These are phyloP conservation scores for Cryphonectria parasitica DNA, from an alignment of 2,329 filamentous ascomycete genomes.

Conservation along the genomic window DNA sequence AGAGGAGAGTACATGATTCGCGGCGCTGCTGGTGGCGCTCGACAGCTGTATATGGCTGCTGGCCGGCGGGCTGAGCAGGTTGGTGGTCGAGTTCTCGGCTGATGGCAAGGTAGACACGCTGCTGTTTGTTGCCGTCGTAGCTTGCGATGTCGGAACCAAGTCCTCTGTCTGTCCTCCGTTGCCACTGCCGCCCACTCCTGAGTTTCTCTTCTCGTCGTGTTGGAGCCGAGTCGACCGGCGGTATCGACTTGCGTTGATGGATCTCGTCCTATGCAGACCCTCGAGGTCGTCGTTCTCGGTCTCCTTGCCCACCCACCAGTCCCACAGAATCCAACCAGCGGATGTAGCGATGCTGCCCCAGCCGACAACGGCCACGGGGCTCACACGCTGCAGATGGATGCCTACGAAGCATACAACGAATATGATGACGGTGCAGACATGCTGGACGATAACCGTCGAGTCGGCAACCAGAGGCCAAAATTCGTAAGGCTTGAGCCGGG, in stretches of 20 bases:
- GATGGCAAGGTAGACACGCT: slow-evolving; percentile 40
- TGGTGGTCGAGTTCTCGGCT: slow-evolving; percentile 53
- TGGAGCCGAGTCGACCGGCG: slow-evolving; percentile 35
- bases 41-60: slow-evolving; percentile 27
- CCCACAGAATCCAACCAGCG: slow-evolving; percentile 88
- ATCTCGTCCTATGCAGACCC: slow-evolving; percentile 41
- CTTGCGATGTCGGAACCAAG: slow-evolving; percentile 17
- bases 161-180: slow-evolving; percentile 32
- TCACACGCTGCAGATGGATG: slow-evolving; percentile 86
- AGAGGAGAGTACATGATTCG: slow-evolving; percentile 37
- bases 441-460: slow-evolving; percentile 94
- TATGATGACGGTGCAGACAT: slow-evolving; percentile 92
- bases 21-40: slow-evolving; percentile 35
- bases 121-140: slow-evolving; percentile 26
- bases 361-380: slow-evolving; percentile 84
- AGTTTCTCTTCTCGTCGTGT: slow-evolving; percentile 32
- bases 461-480: slow-evolving; percentile 97
- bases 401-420: slow-evolving; percentile 93
- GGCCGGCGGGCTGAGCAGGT: slow-evolving; percentile 39
- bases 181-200: slow-evolving; percentile 32
- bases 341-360: slow-evolving; percentile 84
- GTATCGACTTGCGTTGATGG: slow-evolving; percentile 36
- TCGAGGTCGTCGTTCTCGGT: slow-evolving; percentile 52
- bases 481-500: slow-evolving; percentile 90
- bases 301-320: slow-evolving; percentile 78